Percentiles rank a stretch among this genome's conserved stretches.
Evolutionary conservation across 352 stramenopile species (phyloP).

Genomic region (Phytophthora melonis): DNA sequence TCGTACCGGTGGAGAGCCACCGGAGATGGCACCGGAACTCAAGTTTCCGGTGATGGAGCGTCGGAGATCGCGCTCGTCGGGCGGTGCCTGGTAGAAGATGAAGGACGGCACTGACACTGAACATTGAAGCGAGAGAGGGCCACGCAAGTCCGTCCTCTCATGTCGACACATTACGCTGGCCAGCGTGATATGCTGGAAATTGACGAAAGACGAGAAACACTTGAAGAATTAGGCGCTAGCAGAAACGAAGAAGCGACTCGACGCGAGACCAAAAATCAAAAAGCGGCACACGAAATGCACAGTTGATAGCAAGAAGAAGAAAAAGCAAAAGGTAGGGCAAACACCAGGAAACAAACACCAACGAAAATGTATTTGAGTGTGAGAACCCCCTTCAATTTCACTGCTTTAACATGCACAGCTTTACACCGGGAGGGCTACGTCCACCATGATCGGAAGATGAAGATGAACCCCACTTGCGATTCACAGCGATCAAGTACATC

Average conservation of each 20-base stretch:
- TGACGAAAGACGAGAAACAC: slow-evolving; percentile 35
- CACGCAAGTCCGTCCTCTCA: slow-evolving; percentile 21
- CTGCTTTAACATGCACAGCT: slow-evolving; percentile 9
- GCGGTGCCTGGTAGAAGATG: slow-evolving; percentile 49
- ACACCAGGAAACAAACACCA: slow-evolving; percentile 17
- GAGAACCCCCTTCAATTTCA: slow-evolving; percentile 10
- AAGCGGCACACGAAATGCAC: slow-evolving; percentile 38
- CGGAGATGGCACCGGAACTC: slow-evolving; percentile 64
- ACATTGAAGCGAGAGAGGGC: slow-evolving; percentile 18
- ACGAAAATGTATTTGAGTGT: slow-evolving; percentile 36
- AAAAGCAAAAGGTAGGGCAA: slow-evolving; percentile 3
- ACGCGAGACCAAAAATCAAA: slow-evolving; percentile 30
- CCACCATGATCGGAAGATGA: no score
- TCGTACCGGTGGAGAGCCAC: slow-evolving; percentile 56
- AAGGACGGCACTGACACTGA: slow-evolving; percentile 28
- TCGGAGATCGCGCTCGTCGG: slow-evolving; percentile 80
- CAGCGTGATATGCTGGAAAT: slow-evolving; percentile 42
- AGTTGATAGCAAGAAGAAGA: slow-evolving; percentile 22
- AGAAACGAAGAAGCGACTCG: slow-evolving; percentile 28
- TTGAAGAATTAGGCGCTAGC: slow-evolving; percentile 40
- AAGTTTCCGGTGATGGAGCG: slow-evolving; percentile 76
- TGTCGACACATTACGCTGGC: slow-evolving; percentile 29
- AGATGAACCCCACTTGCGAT: no score
- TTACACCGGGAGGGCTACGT: no score
- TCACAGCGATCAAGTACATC: no score